Conservation (phyloP, 768 basidiomycete species). For the Phallus indusiatus region DNA sequence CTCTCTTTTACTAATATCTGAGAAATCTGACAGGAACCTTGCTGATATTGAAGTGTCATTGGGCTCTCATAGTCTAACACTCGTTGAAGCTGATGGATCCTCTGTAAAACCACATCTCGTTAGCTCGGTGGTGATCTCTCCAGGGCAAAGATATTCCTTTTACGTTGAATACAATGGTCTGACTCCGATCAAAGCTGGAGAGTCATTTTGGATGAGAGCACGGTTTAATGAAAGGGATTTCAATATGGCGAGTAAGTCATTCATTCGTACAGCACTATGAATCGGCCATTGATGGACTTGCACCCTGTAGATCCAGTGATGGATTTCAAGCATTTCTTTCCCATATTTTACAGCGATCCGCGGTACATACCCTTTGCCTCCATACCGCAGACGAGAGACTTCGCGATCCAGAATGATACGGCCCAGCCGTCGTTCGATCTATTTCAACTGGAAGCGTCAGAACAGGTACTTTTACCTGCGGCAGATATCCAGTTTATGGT, state of each 20-base stretch:
- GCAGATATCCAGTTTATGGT: conserved; percentile 5
- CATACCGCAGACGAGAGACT: background rate
- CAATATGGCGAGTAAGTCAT: conserved; percentile 7
- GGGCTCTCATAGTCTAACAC: conserved; percentile 9
- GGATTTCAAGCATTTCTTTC: conserved; percentile 3
- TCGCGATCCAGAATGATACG: background rate
- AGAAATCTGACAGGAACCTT: background rate
- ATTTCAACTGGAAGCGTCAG: background rate
- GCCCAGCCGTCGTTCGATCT: background rate
- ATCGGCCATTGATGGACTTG: background rate
- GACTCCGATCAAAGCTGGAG: background rate
- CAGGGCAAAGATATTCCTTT: conserved; percentile 14
- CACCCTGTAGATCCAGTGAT: conserved; percentile 1
- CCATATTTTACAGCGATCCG: conserved; percentile 5
- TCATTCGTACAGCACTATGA: background rate
- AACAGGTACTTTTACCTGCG: background rate
- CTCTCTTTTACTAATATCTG: background rate
- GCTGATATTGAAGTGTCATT: conserved; percentile 10
- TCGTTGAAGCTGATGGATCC: conserved; percentile 13
- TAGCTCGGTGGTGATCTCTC: conserved; percentile 9
- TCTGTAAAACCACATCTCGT: conserved; percentile 1
- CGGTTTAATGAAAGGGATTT: conserved; percentile 4
- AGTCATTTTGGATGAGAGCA: conserved; percentile 9
- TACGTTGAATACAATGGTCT: background rate
- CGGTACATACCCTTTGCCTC: background rate